Percentiles rank a stretch among this genome's conserved stretches.
phyloP scores from a whole-genome alignment of 768 basidiomycete species.

The Leccinum variicolor region DNA sequence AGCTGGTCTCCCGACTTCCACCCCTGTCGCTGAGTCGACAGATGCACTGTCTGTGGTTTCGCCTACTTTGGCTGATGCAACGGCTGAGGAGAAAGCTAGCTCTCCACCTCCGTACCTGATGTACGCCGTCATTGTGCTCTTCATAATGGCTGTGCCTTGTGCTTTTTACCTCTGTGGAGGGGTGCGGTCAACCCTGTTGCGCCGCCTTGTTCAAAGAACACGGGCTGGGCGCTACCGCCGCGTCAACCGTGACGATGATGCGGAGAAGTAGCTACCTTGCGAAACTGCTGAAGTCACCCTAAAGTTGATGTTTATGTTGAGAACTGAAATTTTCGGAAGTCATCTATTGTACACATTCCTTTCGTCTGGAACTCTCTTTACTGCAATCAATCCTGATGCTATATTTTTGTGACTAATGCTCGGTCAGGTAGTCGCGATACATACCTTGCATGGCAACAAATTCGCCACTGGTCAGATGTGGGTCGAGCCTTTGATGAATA shows the following conservation, averaged over 20 bases:
- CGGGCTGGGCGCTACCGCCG: slow-evolving; percentile 41
- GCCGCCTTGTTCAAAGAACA: slow-evolving; percentile 39
- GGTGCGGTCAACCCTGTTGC: slow-evolving; percentile 22
- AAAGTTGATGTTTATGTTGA: background rate
- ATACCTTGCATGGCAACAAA: background rate
- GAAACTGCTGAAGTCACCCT: background rate
- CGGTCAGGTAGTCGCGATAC: background rate
- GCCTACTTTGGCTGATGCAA: background rate
- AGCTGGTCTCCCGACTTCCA: slow-evolving; percentile 12
- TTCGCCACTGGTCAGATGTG: background rate
- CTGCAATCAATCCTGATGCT: background rate
- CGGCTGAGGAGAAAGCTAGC: slow-evolving; percentile 1
- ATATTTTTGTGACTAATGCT: background rate
- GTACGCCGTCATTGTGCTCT: slow-evolving; percentile 24
- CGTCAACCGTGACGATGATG: slow-evolving; percentile 47
- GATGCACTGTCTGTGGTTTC: background rate
- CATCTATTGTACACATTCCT: background rate
- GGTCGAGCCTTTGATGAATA: too few relatives aligned
- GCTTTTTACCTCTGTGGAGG: slow-evolving; percentile 51
- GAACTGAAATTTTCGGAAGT: background rate
- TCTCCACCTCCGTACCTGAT: slow-evolving; percentile 10
- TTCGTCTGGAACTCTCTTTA: background rate
- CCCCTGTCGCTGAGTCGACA: background rate
- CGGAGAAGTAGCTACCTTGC: slow-evolving; percentile 41
- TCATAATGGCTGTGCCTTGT: slow-evolving; percentile 45